Conservation (phyloP, 2,329 filamentous ascomycete genomes). For the Exophiala spinifera region DNA sequence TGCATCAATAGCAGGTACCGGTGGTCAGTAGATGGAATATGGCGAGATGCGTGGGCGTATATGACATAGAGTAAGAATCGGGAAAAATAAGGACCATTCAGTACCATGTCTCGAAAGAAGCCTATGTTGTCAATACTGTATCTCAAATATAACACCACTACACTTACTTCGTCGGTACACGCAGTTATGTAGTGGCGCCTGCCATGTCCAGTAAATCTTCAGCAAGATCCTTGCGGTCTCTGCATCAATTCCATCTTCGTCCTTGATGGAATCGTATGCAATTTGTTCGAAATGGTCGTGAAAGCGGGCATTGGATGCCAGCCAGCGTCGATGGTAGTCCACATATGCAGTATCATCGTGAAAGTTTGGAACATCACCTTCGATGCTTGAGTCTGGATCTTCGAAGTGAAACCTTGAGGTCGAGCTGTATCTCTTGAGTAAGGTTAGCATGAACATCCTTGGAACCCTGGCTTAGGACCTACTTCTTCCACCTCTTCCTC, state of each 20-base stretch:
- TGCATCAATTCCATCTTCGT: not conserved
- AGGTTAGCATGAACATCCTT: not conserved
- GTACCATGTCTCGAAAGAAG: slow-evolving; percentile 1
- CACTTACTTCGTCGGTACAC: not conserved
- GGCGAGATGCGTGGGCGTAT: not conserved
- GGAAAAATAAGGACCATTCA: not conserved
- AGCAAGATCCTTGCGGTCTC: not conserved
- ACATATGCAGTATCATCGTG: not conserved
- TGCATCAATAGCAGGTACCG: not conserved
- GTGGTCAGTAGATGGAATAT: not conserved
- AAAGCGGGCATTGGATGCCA: not conserved
- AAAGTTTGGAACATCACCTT: not conserved
- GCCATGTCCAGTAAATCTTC: not conserved
- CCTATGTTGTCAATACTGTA: not conserved
- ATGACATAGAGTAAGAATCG: not conserved
- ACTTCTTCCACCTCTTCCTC: not conserved
- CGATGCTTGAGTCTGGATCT: not conserved
- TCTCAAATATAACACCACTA: not conserved
- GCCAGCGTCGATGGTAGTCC: not conserved
- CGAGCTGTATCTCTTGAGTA: not conserved
- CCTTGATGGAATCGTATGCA: not conserved
- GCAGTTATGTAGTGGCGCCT: not conserved
- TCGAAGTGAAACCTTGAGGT: not conserved
- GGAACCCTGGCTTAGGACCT: not conserved
- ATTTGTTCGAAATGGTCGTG: not conserved